A percentile compares a stretch with the other conserved stretches of the same genome.
Conservation (phyloP, 352 stramenopile species). For the Pythium chondricola region DNA sequence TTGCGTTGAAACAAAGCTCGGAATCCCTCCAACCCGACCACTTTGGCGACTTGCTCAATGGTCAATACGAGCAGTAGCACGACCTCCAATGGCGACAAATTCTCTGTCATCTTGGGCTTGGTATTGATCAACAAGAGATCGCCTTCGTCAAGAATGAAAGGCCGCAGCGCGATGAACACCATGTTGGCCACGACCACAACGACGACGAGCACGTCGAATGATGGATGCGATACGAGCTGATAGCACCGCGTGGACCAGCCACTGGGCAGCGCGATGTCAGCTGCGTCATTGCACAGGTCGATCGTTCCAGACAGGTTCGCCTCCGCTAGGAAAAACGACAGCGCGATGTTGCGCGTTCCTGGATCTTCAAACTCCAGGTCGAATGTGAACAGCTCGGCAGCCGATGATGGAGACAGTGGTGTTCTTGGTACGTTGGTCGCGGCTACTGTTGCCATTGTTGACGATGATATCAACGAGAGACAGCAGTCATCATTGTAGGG, state of each 20-base stretch:
- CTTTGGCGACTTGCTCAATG: constrained; percentile 56
- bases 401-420: not conserved
- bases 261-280: constrained; percentile 42
- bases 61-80: constrained; percentile 61
- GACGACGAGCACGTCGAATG: constrained; percentile 69
- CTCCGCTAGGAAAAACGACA: constrained; percentile 54
- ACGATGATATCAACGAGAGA: constrained; percentile 39
- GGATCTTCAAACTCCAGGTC: constrained; percentile 72
- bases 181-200: constrained; percentile 57
- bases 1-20: constrained; percentile 47
- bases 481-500: constrained; percentile 59
- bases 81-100: constrained; percentile 53
- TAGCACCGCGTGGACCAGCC: constrained; percentile 53
- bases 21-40: constrained; percentile 58
- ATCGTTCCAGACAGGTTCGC: constrained; percentile 36
- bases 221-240: constrained; percentile 61
- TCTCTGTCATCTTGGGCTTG: constrained; percentile 34
- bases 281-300: constrained; percentile 33
- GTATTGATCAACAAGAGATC: constrained; percentile 27
- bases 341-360: constrained; percentile 37
- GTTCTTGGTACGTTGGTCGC: not conserved
- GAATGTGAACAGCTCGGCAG: constrained; percentile 31
- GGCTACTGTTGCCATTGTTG: too few relatives aligned
- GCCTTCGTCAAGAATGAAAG: constrained; percentile 44
- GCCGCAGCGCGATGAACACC: constrained; percentile 55